Conservation (phyloP, 2,329 filamentous ascomycete genomes). For the Fusarium penzigii region DNA sequence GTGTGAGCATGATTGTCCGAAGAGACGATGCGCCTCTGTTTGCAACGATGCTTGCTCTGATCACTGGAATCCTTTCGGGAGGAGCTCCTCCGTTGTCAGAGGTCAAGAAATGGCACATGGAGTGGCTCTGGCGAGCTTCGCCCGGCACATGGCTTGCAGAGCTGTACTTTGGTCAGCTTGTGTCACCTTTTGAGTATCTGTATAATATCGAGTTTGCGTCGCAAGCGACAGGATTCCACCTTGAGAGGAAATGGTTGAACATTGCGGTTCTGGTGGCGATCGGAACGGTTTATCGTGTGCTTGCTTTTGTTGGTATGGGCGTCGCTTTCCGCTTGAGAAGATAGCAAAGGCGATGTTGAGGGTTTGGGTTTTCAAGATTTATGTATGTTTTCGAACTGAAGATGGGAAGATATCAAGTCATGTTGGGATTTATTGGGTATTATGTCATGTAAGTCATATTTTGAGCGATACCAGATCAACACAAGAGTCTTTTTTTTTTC, state of each 20-base stretch:
- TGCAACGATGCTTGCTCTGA: slow-evolving; percentile 54
- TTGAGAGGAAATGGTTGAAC: slow-evolving; percentile 48
- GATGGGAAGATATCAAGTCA: background rate
- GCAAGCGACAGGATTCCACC: slow-evolving; percentile 43
- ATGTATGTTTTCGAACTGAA: background rate
- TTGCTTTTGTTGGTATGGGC: slow-evolving; percentile 38
- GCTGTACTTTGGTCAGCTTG: slow-evolving; percentile 54
- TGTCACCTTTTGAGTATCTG: slow-evolving; percentile 49
- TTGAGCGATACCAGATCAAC: too few species aligned
- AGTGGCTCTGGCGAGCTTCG: slow-evolving; percentile 56
- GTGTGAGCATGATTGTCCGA: slow-evolving; percentile 54
- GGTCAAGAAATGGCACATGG: slow-evolving; percentile 53
- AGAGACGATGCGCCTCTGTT: slow-evolving; percentile 59
- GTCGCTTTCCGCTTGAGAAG: slow-evolving; percentile 23
- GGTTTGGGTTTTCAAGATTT: background rate
- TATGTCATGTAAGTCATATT: too few species aligned
- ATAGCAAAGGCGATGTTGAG: slow-evolving; percentile 1
- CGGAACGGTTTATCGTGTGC: slow-evolving; percentile 45
- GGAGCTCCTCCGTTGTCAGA: slow-evolving; percentile 51
- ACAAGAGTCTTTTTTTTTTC: too few species aligned
- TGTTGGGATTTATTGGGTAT: too few species aligned
- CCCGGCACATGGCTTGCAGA: slow-evolving; percentile 59
- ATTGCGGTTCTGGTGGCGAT: slow-evolving; percentile 44
- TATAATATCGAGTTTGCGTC: slow-evolving; percentile 52
- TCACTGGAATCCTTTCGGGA: slow-evolving; percentile 56